Base-by-base conservation (phyloP, 352 stramenopile species). In the Achlya hypogyna region DNA sequence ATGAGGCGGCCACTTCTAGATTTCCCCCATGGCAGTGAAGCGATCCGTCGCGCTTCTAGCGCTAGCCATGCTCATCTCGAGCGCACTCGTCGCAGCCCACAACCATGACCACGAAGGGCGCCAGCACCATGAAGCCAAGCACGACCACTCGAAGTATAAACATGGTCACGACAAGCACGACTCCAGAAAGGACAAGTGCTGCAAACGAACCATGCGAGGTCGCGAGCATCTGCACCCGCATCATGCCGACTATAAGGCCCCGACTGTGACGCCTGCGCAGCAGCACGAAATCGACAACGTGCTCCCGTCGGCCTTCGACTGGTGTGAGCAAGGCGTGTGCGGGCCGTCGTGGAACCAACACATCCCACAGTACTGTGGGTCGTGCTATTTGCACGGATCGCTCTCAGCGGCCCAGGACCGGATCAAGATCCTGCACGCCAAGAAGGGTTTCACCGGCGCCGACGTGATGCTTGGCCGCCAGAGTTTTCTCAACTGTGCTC, bases 341-440 rank as follows among this genome's bases (percentile, higher is more conserved):
- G 79, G 86, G 52, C 81, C 81, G 23, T 88, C 81, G 67, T 92
- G 83, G 82, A 90, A 90, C 71, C 81, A 92, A 68, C 83, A 92
- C 65, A 88, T 89, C 31, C 83, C 83, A 34, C 81, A 90, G 66
- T 96, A 93, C 73, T 96, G 88, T 63, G 86, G 87, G 35, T 90
- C 84, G 34, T 95, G 85, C 73, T 95, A 79, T 47, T 79, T 79
- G 0, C 87, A 94, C 58, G 78, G 81, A 29, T 77, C 82, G 23
- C 81, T 89, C 72, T 88, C 80, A 18, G 86, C 74, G 12, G 79
- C 81, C 12, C 80, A 89, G 35, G 84, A 93, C 42, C 81, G 84
- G 28, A 91, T 93, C 71, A 93, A 93, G 82, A 91, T 93, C 59
- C 63, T 83, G 35, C 29, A 63, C 63, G 86, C 86, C 71, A 76